Evolutionary conservation across 2,329 filamentous ascomycete species (phyloP).

Genomic region (Erysiphe pisi): DNA sequence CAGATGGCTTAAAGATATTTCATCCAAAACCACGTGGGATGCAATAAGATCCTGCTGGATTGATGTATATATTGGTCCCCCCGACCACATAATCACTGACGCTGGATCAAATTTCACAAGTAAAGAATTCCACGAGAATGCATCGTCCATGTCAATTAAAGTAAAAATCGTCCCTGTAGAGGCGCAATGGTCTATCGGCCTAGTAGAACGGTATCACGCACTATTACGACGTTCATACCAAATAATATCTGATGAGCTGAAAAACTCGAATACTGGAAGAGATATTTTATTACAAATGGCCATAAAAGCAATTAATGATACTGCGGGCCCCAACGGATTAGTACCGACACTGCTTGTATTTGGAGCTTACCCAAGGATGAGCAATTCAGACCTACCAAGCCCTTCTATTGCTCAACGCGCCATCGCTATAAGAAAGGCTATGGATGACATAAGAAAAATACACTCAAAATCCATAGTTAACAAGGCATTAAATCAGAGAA

Average conservation of each 20-base stretch:
- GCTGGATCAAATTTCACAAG: neutral
- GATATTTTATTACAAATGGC: slow-evolving; percentile 3
- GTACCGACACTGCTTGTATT: neutral
- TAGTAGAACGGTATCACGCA: neutral
- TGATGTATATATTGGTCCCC: too few relatives aligned
- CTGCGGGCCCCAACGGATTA: neutral
- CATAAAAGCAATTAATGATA: neutral
- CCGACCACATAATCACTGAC: neutral
- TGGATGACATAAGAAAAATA: slow-evolving; percentile 26
- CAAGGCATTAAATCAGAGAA: slow-evolving; percentile 19
- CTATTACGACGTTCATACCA: neutral
- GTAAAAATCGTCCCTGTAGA: neutral
- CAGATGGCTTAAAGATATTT: too few relatives aligned
- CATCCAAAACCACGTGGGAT: too few relatives aligned
- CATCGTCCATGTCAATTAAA: neutral
- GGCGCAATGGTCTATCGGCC: neutral
- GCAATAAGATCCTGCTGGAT: too few relatives aligned
- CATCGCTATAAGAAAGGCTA: slow-evolving; percentile 27
- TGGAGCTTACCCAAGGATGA: slow-evolving; percentile 25
- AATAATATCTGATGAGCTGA: neutral
- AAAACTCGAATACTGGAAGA: neutral
- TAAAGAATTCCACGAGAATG: neutral
- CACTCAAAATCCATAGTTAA: neutral
- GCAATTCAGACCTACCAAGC: neutral
- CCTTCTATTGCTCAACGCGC: slow-evolving; percentile 21